Evolutionary conservation across 495 filamentous ascomycete species (phyloP).

Genomic region (Monascus purpureus): DNA sequence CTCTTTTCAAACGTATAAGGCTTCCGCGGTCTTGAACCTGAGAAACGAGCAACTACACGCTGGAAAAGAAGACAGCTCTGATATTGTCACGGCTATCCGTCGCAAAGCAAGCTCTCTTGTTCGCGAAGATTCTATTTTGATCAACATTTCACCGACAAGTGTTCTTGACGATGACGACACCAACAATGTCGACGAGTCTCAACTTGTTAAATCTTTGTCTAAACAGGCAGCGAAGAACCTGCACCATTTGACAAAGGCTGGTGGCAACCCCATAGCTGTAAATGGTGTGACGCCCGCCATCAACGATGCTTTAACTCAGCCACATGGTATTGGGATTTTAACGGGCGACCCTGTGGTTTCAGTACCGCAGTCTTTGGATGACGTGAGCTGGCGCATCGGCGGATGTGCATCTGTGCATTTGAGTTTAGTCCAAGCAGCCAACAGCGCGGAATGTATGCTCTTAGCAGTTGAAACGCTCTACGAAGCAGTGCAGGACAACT

Average conservation of each 20-base stretch:
- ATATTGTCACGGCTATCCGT: constrained; percentile 78
- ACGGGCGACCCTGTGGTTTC: constrained; percentile 74
- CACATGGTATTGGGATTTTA: constrained; percentile 67
- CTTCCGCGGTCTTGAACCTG: constrained; percentile 81
- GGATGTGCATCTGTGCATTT: constrained; percentile 75
- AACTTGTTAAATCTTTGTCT: constrained; percentile 63
- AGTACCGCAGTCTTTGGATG: constrained; percentile 70
- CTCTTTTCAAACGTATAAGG: constrained; percentile 90
- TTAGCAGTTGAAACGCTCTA: constrained; percentile 73
- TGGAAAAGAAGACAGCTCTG: constrained; percentile 81
- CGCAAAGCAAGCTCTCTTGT: constrained; percentile 67
- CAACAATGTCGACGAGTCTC: constrained; percentile 54
- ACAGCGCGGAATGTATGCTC: constrained; percentile 51
- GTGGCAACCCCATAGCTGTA: constrained; percentile 65
- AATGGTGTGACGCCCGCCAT: constrained; percentile 81
- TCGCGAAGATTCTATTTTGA: constrained; percentile 66
- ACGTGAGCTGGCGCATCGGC: constrained; percentile 82
- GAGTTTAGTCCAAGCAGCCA: constrained; percentile 66
- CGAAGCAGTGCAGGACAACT: constrained; percentile 69
- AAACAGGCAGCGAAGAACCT: constrained; percentile 58
- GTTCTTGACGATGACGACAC: constrained; percentile 64
- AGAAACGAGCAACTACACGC: constrained; percentile 86
- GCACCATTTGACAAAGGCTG: constrained; percentile 54
- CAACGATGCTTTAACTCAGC: constrained; percentile 68
- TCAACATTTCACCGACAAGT: constrained; percentile 68